These are phyloP conservation scores for Colletotrichum abscissum DNA, from an alignment of 2,329 filamentous ascomycete species.

Conservation along the genomic window DNA sequence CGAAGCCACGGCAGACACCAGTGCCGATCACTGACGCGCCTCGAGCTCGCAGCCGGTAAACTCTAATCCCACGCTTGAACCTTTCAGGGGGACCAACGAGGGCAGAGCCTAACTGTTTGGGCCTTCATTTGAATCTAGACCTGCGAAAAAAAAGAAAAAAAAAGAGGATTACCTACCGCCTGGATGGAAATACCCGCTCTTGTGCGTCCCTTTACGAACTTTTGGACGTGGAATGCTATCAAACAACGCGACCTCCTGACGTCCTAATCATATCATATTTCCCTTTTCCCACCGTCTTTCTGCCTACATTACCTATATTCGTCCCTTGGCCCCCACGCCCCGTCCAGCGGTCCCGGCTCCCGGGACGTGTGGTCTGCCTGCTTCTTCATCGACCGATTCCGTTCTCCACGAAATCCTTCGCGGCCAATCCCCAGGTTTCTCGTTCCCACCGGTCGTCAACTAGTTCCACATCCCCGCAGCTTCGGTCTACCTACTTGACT, in stretches of 20 bases:
- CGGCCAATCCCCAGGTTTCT: conserved; percentile 11
- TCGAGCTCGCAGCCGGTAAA: conserved; percentile 24
- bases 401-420: conserved; percentile 21
- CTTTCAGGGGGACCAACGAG: conserved; percentile 12
- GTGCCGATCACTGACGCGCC: conserved; percentile 27
- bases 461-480: conserved; percentile 21
- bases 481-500: background rate
- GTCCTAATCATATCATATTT: background rate
- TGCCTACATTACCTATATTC: conserved; percentile 20
- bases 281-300: background rate
- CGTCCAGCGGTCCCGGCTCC: conserved; percentile 9
- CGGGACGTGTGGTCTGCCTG: conserved; percentile 3
- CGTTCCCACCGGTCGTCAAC: conserved; percentile 8
- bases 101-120: conserved; percentile 23
- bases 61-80: conserved; percentile 29
- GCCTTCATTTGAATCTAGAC: background rate
- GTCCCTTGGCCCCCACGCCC: conserved; percentile 21
- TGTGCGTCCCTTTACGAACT: conserved; percentile 1
- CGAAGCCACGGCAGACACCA: background rate
- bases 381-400: conserved; percentile 4
- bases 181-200: conserved; percentile 22
- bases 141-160: background rate
- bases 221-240: conserved; percentile 12
- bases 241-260: background rate
- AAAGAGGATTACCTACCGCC: background rate